These are phyloP conservation scores for Maudiozyma serrabonitensis DNA, from an alignment of 805 yeast genomes.

Conservation along the genomic window DNA sequence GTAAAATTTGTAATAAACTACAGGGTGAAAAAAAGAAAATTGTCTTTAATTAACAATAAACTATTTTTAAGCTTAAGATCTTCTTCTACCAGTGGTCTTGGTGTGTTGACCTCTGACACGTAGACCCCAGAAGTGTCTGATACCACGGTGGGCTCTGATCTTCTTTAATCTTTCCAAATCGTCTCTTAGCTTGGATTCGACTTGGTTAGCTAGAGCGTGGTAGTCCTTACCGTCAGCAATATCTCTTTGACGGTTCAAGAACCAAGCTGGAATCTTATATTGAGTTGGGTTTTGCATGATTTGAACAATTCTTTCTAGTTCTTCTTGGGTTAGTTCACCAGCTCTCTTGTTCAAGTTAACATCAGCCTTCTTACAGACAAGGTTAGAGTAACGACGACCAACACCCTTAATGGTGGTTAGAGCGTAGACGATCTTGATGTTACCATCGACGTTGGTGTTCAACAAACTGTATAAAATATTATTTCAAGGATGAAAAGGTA, in stretches of 20 bases:
- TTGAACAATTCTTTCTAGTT: conserved; percentile 98
- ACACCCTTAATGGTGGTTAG: conserved; percentile 99
- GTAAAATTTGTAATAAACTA: neutral
- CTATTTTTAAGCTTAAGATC: conserved; percentile 21
- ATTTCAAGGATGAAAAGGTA: neutral
- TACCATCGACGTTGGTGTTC: conserved; percentile 99
- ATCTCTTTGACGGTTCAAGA: conserved; percentile 99
- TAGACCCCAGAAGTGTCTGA: conserved; percentile 99
- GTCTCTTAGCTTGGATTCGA: conserved; percentile 99
- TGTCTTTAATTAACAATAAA: neutral
- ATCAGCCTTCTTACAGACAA: conserved; percentile 99
- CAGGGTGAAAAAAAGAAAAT: neutral
- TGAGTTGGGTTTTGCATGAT: conserved; percentile 99
- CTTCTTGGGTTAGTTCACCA: conserved; percentile 99
- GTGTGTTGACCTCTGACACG: conserved; percentile 99
- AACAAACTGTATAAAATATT: conserved; percentile 58
- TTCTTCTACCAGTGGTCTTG: conserved; percentile 99
- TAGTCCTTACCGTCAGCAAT: conserved; percentile 97
- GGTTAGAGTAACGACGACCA: conserved; percentile 99
- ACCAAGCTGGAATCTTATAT: conserved; percentile 99
- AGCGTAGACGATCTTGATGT: conserved; percentile 99
- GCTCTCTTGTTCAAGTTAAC: conserved; percentile 97
- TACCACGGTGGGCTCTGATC: conserved; percentile 99
- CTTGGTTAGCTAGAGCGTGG: conserved; percentile 97
- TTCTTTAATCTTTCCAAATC: conserved; percentile 99